phyloP scores from a whole-genome alignment of 495 filamentous ascomycete genomes.

The Tuber magnatum region DNA sequence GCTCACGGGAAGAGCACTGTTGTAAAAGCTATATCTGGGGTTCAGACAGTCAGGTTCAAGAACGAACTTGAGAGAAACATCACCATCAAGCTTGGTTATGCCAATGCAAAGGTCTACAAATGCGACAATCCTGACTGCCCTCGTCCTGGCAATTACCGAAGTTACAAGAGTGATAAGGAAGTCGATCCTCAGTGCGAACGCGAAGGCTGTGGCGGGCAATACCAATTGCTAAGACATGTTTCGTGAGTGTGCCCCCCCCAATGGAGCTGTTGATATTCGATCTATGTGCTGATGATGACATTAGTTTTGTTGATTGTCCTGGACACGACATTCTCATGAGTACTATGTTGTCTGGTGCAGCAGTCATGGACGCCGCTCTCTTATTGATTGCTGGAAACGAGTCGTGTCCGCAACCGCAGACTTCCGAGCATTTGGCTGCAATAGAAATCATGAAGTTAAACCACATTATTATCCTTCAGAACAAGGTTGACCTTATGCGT shows the following conservation, averaged over 20 bases:
- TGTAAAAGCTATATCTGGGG: slow-evolving; percentile 96
- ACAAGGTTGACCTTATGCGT: slow-evolving; percentile 97
- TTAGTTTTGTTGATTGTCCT: slow-evolving; percentile 92
- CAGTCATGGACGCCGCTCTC: slow-evolving; percentile 97
- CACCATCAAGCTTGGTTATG: slow-evolving; percentile 98
- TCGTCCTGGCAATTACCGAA: slow-evolving; percentile 88
- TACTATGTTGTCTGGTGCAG: slow-evolving; percentile 98
- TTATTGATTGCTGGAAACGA: slow-evolving; percentile 97
- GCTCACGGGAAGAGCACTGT: slow-evolving; percentile 98
- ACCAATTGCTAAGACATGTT: slow-evolving; percentile 77
- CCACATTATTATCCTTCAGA: slow-evolving; percentile 98
- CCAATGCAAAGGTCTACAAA: slow-evolving; percentile 99
- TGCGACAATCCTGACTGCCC: slow-evolving; percentile 88
- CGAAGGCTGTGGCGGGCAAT: slow-evolving; percentile 77
- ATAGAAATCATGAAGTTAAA: slow-evolving; percentile 99
- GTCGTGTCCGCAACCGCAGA: slow-evolving; percentile 97
- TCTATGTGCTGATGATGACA: slow-evolving; percentile 25
- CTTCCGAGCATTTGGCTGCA: slow-evolving; percentile 93
- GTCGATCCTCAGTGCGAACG: slow-evolving; percentile 91
- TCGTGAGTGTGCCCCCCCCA: slow-evolving; percentile 56
- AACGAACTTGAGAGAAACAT: slow-evolving; percentile 98
- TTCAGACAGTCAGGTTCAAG: slow-evolving; percentile 98
- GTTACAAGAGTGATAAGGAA: slow-evolving; percentile 97
- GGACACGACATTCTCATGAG: slow-evolving; percentile 99
- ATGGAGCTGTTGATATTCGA: slow-evolving; percentile 1